Conservation (phyloP, 345 rosid species). For the Passiflora organensis region DNA sequence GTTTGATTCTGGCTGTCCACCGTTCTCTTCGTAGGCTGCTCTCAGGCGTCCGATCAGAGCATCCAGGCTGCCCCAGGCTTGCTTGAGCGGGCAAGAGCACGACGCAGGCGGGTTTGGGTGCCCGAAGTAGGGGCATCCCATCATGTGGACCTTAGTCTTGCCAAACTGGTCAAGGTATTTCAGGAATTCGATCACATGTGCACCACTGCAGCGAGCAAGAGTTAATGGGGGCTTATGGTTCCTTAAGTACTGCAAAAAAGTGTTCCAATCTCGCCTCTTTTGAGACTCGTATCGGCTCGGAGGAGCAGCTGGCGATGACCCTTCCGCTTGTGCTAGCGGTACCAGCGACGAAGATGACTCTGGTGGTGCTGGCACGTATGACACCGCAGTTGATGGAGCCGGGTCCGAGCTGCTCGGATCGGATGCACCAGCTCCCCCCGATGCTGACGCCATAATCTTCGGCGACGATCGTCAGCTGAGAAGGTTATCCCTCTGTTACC, state of each 20-base stretch:
- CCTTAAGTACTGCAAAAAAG: slow-evolving; percentile 25
- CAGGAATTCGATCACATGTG: slow-evolving; percentile 32
- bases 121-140: slow-evolving; percentile 30
- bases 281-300: slow-evolving; percentile 33
- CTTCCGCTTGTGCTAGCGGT: background rate
- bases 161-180: slow-evolving; percentile 33
- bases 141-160: slow-evolving; percentile 29
- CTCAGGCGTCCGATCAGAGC: slow-evolving; percentile 31
- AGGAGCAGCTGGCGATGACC: slow-evolving; percentile 9
- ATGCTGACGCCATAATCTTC: slow-evolving; percentile 5
- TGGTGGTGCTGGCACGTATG: too few relatives aligned
- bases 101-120: slow-evolving; percentile 28
- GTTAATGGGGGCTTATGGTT: slow-evolving; percentile 32
- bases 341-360: too few relatives aligned
- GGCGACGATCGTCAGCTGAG: too few relatives aligned
- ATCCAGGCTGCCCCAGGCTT: slow-evolving; percentile 34
- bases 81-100: slow-evolving; percentile 28
- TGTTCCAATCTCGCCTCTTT: slow-evolving; percentile 33
- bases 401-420: slow-evolving; percentile 5
- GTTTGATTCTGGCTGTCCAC: slow-evolving; percentile 28
- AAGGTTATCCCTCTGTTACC: too few relatives aligned
- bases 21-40: slow-evolving; percentile 29
- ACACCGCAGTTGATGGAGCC: background rate
- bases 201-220: slow-evolving; percentile 29
- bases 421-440: slow-evolving; percentile 7